Evolutionary conservation across 805 yeast species (phyloP).

Genomic region (Barnettozyma botsteinii): DNA sequence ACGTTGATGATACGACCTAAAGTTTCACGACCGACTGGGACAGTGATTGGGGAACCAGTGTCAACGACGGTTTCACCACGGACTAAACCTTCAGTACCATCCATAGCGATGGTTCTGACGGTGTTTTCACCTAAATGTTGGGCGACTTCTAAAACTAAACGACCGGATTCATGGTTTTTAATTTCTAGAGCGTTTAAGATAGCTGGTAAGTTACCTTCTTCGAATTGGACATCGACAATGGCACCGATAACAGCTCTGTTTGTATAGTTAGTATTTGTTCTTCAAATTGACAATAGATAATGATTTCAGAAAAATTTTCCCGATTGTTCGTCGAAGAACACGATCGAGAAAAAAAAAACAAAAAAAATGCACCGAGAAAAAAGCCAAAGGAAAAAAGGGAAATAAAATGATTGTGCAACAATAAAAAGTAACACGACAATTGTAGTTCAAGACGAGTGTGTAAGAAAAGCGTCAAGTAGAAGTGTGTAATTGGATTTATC

Average conservation of each 20-base stretch:
- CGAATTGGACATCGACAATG: slow-evolving; percentile 98
- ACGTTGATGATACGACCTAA: slow-evolving; percentile 98
- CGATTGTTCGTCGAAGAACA: not conserved
- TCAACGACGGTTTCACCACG: slow-evolving; percentile 91
- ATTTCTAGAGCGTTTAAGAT: slow-evolving; percentile 95
- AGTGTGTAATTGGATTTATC: no score
- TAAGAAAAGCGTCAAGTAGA: no score
- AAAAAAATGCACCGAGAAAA: no score
- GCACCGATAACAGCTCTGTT: slow-evolving; percentile 96
- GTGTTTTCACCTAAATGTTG: slow-evolving; percentile 99
- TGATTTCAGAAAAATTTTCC: not conserved
- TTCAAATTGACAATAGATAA: not conserved
- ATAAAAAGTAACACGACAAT: no score
- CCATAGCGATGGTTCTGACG: slow-evolving; percentile 99
- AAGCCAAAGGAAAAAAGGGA: not conserved
- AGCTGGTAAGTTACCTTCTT: slow-evolving; percentile 94
- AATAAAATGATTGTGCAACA: slow-evolving; percentile 7
- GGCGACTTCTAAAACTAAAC: slow-evolving; percentile 94
- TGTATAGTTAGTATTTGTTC: slow-evolving; percentile 14
- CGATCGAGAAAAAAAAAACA: not conserved
- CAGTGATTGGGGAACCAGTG: slow-evolving; percentile 98
- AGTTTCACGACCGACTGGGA: slow-evolving; percentile 99
- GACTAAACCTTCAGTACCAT: slow-evolving; percentile 99
- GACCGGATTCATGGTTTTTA: slow-evolving; percentile 67
- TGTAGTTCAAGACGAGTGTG: no score